phyloP scores from a whole-genome alignment of 176 grass and related monocot species.

The Aegilops sharonensis region DNA sequence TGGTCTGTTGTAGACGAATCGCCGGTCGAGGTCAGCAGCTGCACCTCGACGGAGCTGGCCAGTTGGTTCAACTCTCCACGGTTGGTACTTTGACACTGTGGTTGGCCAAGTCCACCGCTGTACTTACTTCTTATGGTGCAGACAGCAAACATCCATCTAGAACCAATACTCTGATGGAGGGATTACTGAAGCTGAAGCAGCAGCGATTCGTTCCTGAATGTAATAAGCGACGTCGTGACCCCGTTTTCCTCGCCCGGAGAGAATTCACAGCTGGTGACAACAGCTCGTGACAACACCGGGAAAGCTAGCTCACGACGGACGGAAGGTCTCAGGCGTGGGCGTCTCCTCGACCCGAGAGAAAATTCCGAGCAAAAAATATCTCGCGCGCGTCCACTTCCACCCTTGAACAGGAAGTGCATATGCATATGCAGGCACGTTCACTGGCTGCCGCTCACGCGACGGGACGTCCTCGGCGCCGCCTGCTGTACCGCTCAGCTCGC shows the following conservation, averaged over 20 bases:
- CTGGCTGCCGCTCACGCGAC: background rate
- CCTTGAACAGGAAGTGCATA: too few species aligned
- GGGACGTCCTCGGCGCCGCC: background rate
- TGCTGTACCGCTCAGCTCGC: too few species aligned
- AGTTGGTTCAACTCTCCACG: background rate
- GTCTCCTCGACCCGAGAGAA: background rate
- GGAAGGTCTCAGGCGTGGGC: background rate
- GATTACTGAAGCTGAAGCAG: background rate
- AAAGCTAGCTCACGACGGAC: too few species aligned
- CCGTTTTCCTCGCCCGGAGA: too few species aligned
- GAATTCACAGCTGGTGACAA: too few species aligned
- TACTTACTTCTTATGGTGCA: background rate
- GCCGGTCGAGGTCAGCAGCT: too few species aligned
- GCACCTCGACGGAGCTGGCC: background rate
- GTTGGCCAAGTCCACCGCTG: background rate
- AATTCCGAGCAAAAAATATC: background rate
- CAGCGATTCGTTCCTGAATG: background rate
- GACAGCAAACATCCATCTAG: background rate
- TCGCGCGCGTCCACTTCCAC: too few species aligned
- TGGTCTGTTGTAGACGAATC: too few species aligned
- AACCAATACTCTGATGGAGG: background rate
- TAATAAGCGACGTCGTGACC: too few species aligned
- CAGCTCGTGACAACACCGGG: too few species aligned
- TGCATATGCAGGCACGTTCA: background rate
- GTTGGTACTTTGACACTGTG: background rate